These are phyloP conservation scores for Tilletiopsis washingtonensis DNA, from an alignment of 1,284 basidiomycete genomes.

Conservation along the genomic window DNA sequence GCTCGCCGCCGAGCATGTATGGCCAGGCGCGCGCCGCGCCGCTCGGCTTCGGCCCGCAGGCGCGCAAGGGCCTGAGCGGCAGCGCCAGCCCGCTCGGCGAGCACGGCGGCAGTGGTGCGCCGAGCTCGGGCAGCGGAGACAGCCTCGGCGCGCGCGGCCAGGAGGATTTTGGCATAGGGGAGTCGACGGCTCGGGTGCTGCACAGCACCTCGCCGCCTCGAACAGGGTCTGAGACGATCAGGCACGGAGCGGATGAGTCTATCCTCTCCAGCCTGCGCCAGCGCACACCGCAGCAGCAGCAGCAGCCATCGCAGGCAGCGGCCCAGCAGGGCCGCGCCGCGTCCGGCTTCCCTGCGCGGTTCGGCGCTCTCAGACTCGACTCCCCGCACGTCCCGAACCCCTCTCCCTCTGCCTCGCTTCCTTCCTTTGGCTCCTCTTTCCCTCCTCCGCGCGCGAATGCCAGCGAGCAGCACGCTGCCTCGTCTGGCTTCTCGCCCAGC, in stretches of 20 bases:
- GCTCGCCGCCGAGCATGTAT: constrained; percentile 23
- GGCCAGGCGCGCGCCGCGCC: neutral
- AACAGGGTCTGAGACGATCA: constrained; percentile 9
- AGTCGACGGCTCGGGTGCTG: constrained; percentile 7
- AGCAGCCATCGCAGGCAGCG: constrained; percentile 1
- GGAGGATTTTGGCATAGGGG: constrained; percentile 18
- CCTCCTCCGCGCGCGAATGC: no score
- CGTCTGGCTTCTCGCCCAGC: neutral
- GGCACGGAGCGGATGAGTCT: neutral
- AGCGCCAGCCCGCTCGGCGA: no score
- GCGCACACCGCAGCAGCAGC: neutral
- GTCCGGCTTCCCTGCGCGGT: constrained; percentile 10
- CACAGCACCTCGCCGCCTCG: constrained; percentile 11
- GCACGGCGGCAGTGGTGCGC: no score
- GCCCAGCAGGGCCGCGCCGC: constrained; percentile 1
- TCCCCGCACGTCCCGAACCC: constrained; percentile 16
- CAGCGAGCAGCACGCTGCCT: no score
- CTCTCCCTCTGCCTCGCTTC: no score
- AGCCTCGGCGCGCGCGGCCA: no score
- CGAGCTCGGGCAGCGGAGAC: no score
- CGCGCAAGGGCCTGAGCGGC: no score
- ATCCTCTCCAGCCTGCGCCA: no score
- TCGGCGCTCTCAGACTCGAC: constrained; percentile 23
- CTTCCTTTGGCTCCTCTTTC: no score
- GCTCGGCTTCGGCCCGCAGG: no score